A percentile compares a stretch with the other conserved stretches of the same genome.
Evolutionary conservation across 148 eudicot genomes (phyloP).

Genomic region (Tetragonia tetragonoides): DNA sequence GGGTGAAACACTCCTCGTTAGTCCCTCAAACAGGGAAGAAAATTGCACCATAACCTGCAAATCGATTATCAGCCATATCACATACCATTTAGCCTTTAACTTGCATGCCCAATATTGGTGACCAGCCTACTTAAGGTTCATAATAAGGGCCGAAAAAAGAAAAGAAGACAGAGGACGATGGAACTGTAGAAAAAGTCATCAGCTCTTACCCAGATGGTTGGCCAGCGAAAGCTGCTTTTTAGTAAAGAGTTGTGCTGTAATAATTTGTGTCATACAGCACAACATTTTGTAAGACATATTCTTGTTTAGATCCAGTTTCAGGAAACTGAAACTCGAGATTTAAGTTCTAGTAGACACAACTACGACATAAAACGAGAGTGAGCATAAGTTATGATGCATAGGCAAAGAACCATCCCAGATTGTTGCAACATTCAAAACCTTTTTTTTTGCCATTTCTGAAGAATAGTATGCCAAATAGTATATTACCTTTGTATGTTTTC

Average conservation of each 20-base stretch:
- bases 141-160: background rate
- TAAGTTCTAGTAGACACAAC: background rate
- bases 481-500: conserved; percentile 13
- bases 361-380: background rate
- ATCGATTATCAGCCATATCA: conserved; percentile 11
- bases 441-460: conserved; percentile 1
- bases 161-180: background rate
- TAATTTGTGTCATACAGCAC: background rate
- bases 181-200: background rate
- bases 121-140: conserved; percentile 4
- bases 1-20: conserved; percentile 34
- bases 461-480: background rate
- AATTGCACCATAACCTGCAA: conserved; percentile 34
- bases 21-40: conserved; percentile 31
- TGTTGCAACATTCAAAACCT: background rate
- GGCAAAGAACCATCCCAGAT: background rate
- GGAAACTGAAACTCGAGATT: background rate
- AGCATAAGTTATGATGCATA: background rate
- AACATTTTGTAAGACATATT: background rate
- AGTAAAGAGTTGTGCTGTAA: background rate
- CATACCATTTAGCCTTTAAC: conserved; percentile 1
- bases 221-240: background rate
- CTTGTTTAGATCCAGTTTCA: background rate
- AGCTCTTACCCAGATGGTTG: background rate
- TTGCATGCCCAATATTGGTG: background rate